Evolutionary conservation across 305 asterid genomes (phyloP), one percentile per base, ranked within the genome.

Genomic region (Rubia tinctorum): DNA sequence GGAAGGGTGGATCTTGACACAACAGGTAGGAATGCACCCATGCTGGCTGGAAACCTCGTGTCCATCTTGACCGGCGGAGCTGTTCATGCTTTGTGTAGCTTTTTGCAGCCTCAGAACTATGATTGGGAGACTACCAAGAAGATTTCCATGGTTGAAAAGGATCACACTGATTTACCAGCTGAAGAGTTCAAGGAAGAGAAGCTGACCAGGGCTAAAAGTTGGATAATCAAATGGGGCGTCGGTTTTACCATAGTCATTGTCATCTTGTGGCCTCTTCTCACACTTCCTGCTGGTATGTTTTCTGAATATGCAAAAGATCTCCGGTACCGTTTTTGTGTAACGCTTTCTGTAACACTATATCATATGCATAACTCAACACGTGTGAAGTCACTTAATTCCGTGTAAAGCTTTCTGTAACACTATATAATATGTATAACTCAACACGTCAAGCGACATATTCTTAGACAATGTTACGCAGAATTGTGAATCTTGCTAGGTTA

Each of bases 21-120:
- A n/a, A 91, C 93, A 0, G 98, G 98, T 30, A 80, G 97, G 75
- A 91, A 93, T 69, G 97, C 92, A 18, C 98, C 98, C 4, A 89
- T 89, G 96, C 85, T 93, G 58, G 95, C 97, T 20, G 98, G 98
- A 42, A 93, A 93, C 84, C 82, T 93, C n/a, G 95, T 91, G 34
- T 91, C 98, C 13, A 89, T 93, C 68, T 82, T 93, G 12, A 87
- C 88, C 7, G 93, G 98, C 43, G 98, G 97, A 62, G 88, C 75
- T 44, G 84, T 93, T 80, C 98, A 93, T 70, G 91, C 84, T 14
- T 59, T 80, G 1, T 89, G 95, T 72, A 93, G 98, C 73, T 80
- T 88, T 60, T 69, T 87, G 14, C 75, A 83, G 89, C 98, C 98
- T 73, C 96, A 91, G 65, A 72, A 89, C 69, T 93, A 91, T 64